A percentile compares a stretch with the other conserved stretches of the same genome.
phyloP scores from a whole-genome alignment of 345 rosid species.

The Eucalyptus coolabah region DNA sequence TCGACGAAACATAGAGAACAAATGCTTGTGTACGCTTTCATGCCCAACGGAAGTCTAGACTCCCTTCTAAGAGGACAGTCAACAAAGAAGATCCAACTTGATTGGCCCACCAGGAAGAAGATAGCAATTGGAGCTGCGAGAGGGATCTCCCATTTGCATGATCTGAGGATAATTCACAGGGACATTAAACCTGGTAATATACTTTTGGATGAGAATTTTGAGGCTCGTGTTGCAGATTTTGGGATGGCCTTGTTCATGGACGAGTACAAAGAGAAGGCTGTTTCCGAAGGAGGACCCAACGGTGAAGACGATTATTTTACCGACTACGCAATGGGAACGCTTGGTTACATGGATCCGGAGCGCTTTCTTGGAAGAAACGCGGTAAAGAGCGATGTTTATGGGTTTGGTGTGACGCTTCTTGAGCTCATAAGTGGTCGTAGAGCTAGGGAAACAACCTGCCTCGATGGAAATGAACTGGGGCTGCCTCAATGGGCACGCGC shows the following conservation, averaged over 20 bases:
- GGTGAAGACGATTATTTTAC: neutral
- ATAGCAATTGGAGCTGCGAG: neutral
- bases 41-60: neutral
- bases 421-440: neutral
- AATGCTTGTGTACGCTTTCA: neutral
- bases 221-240: neutral
- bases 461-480: neutral
- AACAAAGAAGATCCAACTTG: neutral
- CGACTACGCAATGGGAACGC: neutral
- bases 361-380: neutral
- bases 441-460: neutral
- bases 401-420: neutral
- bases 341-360: neutral
- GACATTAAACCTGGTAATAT: neutral
- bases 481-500: neutral
- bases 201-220: neutral
- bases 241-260: neutral
- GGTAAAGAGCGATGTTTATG: neutral
- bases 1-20: fast-evolving
- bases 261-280: neutral
- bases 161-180: neutral
- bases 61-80: neutral
- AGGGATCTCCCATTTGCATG: neutral
- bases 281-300: neutral
- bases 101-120: neutral